These are phyloP conservation scores for Rhododendron kiyosumense DNA, from an alignment of 148 eudicot species.

Conservation along the genomic window DNA sequence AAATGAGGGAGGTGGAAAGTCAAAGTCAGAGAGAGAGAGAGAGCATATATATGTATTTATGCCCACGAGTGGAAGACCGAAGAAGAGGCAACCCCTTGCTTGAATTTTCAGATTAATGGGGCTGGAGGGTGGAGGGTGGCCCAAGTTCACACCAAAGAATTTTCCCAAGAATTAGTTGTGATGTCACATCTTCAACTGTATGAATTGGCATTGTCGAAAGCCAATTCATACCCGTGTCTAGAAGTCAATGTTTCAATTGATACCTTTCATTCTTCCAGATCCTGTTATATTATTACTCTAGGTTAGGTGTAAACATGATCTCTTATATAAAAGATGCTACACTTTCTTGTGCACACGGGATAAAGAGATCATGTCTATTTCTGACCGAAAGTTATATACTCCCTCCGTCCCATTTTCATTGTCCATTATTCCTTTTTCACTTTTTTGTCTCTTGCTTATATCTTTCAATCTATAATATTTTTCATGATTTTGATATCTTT, in stretches of 20 bases:
- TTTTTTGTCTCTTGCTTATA: no score
- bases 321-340: background rate
- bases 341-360: background rate
- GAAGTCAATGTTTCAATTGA: background rate
- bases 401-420: no score
- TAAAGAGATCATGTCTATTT: background rate
- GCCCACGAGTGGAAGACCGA: background rate
- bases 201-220: background rate
- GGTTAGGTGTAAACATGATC: background rate
- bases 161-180: background rate
- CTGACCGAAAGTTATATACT: background rate
- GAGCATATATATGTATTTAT: no score
- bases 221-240: background rate
- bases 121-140: background rate
- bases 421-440: no score
- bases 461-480: no score
- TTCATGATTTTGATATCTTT: no score
- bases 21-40: background rate
- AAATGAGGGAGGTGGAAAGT: background rate
- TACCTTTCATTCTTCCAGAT: background rate
- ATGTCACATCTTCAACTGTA: background rate
- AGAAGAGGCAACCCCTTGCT: slow-evolving; percentile 15
- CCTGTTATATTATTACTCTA: background rate
- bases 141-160: slow-evolving; percentile 2
- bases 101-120: slow-evolving; percentile 6